Base-by-base conservation (phyloP, 164 flowering plant genomes). In the Taxillus chinensis region DNA sequence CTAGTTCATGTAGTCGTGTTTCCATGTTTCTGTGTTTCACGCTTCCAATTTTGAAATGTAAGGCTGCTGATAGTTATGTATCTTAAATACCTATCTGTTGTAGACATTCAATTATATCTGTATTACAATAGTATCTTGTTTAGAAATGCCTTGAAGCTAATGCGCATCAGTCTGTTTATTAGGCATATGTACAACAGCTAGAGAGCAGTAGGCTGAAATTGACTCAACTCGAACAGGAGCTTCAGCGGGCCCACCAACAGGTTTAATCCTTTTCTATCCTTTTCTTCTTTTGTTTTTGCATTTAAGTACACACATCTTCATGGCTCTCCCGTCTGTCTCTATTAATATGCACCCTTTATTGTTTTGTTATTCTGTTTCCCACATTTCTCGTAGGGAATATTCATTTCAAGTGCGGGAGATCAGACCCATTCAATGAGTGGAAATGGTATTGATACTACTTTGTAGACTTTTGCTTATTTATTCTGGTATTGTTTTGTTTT, bases 181-280 rank as follows among this genome's bases (percentile, higher is more conserved):
- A 92, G 98, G 96, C 96, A 39, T 92, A 92, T 80, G 96, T 92
- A n/a, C 98, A 92, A 70, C 95, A 92, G 73, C 79, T 92, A 46
- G 98, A 92, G 73, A 92, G 76, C 67, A 92, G 98, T 65, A 77
- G 95, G 45, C 62, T 92, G 75, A 92, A 92, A 73, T 78, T 92
- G 54, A 82, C 85, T 39, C 93, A 89, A 64, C 87, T 92, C 5
- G 96, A 92, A 79, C 98, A 92, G 76, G 98, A 92, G 75, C 85
- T 92, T 41, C 96, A 92, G 67, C 76, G 88, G 66, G 93, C 98
- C 10, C 89, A 96, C 39, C 92, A 89, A 65, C 95, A 92, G 93
- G 97, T 91, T 59, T 50, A 41, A 5, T 64, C 48, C 42, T 59
- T 8, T 64, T 53, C 10, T 42, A 40, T 27, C 57, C 39, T 15